Base-by-base conservation (phyloP, 179 eudicot species). In the Camellia oleifera region DNA sequence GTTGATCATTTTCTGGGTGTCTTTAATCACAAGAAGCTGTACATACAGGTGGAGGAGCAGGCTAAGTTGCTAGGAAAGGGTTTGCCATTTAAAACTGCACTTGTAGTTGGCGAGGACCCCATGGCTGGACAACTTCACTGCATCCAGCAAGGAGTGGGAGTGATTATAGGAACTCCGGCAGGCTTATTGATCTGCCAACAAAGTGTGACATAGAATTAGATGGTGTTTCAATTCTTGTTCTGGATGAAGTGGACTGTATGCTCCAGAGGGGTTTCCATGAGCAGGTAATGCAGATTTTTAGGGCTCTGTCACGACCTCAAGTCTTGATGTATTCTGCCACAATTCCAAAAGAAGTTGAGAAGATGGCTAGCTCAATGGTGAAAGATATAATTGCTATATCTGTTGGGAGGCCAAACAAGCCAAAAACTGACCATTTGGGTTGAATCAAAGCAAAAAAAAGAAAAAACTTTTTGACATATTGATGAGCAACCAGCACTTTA, bases 21-120 rank as follows among this genome's bases (percentile, higher is more conserved):
- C 32, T 26, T 26, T 26, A 26, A 26, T 26, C 32, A 26, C 32
- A 26, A 26, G 32, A 26, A 26, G 32, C 32, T 96, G 5, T 88
- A 94, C 83, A 90, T 94, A 69, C 99, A 96, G 82, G 97, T 96
- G 66, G 98, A 96, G 85, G 97, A 96, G 82, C 94, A 91, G 82
- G 98, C 97, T 50, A 94, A 96, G 89, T 70, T 89, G 82, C 92
- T 96, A 7, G 98, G 94, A 48, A 88, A 90, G 78, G 99, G 99
- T 7, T 85, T 96, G 82, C 94, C 90, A 0, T 94, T 96, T 78
- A 96, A 90, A 82, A 94, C 99, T 71, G 98, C 99, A 48, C 89
- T 94, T 72, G 98, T 96, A 71, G 93, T 96, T 78, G 99, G 99
- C 77, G 98, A 98, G 62, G 97, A 96, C 79, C 92, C 98, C 74